phyloP scores from a whole-genome alignment of 1,284 basidiomycete species.

The Wolfiporia cocos region DNA sequence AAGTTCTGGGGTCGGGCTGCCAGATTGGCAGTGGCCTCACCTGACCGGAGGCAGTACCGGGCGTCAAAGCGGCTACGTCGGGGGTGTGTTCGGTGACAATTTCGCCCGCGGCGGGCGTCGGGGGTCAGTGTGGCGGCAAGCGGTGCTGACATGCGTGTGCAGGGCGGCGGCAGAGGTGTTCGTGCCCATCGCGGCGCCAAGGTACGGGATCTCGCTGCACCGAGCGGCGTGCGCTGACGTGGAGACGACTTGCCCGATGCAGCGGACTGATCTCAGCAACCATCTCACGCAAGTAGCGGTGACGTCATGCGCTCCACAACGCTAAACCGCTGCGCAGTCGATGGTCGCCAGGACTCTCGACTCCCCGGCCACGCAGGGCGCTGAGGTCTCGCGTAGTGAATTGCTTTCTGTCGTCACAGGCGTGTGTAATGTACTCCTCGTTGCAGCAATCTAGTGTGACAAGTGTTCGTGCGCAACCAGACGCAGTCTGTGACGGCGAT shows the following conservation, averaged over 20 bases:
- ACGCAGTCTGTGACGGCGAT: slow-evolving; percentile 2
- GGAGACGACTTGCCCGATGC: slow-evolving; percentile 20
- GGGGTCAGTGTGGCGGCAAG: neutral
- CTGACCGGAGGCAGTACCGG: no score
- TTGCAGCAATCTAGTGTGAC: neutral
- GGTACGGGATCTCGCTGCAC: slow-evolving; percentile 33
- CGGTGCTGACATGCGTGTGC: neutral
- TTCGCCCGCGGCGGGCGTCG: neutral
- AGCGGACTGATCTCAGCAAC: slow-evolving; percentile 24
- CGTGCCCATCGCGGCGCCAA: slow-evolving; percentile 73
- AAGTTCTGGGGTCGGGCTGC: no score
- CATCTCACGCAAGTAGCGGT: slow-evolving; percentile 17
- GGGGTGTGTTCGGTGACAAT: neutral
- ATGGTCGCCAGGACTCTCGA: no score
- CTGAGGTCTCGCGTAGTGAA: no score
- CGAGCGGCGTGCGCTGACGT: slow-evolving; percentile 6
- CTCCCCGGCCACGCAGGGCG: no score
- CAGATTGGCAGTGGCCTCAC: no score
- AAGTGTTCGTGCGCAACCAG: neutral
- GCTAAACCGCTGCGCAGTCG: neutral
- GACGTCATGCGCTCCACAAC: slow-evolving; percentile 9
- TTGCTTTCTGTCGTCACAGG: no score
- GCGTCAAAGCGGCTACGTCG: no score
- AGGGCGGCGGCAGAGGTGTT: slow-evolving; percentile 80
- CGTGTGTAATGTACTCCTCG: no score